Percentiles rank a stretch among this genome's conserved stretches.
Conservation (phyloP, 2,329 filamentous ascomycete species). For the Trichoderma gracile region DNA sequence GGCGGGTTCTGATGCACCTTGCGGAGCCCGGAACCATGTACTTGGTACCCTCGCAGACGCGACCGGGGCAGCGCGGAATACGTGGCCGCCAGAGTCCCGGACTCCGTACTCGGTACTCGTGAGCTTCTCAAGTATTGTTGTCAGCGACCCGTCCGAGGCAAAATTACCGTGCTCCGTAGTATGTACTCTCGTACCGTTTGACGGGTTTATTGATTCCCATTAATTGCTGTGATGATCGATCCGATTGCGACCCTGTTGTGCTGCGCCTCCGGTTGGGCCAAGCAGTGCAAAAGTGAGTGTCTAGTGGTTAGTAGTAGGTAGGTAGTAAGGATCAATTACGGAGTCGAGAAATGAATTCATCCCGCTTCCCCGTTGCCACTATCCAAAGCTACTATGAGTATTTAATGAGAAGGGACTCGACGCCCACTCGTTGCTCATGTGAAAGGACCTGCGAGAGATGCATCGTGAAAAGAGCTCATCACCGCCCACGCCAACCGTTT, state of each 20-base stretch:
- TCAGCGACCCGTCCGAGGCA: no score
- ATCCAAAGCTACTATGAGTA: neutral
- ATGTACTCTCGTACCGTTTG: no score
- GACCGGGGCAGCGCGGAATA: constrained; percentile 7
- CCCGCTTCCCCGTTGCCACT: neutral
- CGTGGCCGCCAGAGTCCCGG: neutral
- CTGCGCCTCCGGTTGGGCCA: neutral
- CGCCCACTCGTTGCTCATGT: neutral
- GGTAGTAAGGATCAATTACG: no score
- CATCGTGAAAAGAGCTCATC: constrained; percentile 6
- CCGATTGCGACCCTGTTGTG: no score
- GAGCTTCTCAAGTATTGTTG: no score
- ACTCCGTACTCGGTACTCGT: constrained; percentile 17
- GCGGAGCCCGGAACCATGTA: constrained; percentile 19
- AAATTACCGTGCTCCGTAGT: no score
- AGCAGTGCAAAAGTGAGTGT: neutral
- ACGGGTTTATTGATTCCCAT: no score
- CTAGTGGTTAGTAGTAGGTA: no score
- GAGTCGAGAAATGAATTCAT: constrained; percentile 9
- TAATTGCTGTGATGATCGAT: no score
- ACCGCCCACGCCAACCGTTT: constrained; percentile 3
- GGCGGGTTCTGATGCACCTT: neutral
- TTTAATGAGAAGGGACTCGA: constrained; percentile 5
- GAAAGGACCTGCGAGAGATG: neutral
- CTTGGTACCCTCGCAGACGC: constrained; percentile 2